Conservation (phyloP, 495 filamentous ascomycete species). For the Cetradonia linearis region DNA sequence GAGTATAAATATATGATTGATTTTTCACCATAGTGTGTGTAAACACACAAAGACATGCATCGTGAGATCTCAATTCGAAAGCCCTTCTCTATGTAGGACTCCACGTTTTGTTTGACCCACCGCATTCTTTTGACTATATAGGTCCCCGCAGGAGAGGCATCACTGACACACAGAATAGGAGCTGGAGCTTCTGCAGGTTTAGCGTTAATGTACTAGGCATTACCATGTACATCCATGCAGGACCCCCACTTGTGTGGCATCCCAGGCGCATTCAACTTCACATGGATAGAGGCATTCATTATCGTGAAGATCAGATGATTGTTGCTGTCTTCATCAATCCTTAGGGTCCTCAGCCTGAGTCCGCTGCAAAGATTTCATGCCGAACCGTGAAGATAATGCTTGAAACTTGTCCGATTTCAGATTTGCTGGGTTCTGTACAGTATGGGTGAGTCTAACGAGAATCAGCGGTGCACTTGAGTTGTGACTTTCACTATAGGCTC, state of each 20-base stretch:
- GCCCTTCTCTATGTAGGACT: not conserved
- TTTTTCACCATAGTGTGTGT: not conserved
- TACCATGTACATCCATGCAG: not conserved
- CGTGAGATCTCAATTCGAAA: not conserved
- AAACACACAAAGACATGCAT: not conserved
- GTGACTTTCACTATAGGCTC: not conserved
- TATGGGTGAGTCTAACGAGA: constrained; percentile 48
- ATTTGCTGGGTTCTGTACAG: constrained; percentile 45
- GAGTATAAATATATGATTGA: not conserved
- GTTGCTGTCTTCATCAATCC: constrained; percentile 2
- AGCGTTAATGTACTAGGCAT: not conserved
- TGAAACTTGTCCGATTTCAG: constrained; percentile 50
- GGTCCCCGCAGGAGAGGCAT: no score
- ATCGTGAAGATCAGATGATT: not conserved
- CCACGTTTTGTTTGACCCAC: no score
- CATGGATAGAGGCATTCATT: not conserved
- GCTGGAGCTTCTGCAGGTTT: not conserved
- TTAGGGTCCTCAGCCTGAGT: constrained; percentile 12
- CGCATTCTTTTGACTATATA: not conserved
- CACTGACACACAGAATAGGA: not conserved
- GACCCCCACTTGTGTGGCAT: not conserved
- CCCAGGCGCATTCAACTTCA: not conserved
- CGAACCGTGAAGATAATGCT: constrained; percentile 61
- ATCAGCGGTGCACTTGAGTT: constrained; percentile 31
- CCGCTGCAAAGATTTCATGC: constrained; percentile 42